Base-by-base conservation (phyloP, 2,329 filamentous ascomycete genomes). In the Venturia carpophila region DNA sequence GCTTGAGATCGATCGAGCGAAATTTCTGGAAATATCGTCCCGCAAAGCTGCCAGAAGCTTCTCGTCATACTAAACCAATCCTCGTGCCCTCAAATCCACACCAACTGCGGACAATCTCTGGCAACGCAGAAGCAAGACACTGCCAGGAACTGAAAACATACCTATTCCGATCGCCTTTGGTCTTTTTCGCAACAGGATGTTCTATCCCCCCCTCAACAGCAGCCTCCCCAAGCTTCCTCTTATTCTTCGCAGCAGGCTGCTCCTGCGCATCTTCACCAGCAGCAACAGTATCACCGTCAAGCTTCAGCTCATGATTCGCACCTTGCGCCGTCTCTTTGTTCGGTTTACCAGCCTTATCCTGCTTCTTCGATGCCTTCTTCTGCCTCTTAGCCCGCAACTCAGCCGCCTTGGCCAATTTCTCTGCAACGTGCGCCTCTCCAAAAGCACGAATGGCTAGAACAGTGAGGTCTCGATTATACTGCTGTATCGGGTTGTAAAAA, bases 401-500 rank as follows among this genome's bases (percentile, higher is more conserved):
- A 65, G 73, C 75, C 69, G 60, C 56, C 42, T 67, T 61, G 61
- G 68, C 69, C 47, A 75, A 70, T 67, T 71, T 73, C 55, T 39
- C 55, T 9, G 30, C 73, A 5, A 83, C 70, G 41, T 76, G 71
- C 71, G 91, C 86, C 69, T 94, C 87, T 1, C 90, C 91, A 74
- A 93, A 96, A 0, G 90, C 89, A 72, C 90, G 91, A 75, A 99
- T 96, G 0, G 91, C 91, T 17, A 99, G 83, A 34, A 97, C 91
- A 67, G 91, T 97, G 69, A 99, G 78, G 74, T 99, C 94, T 60
- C 95, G 89, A 76, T 99, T 99, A 81, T 97, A 99, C 74, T 99
- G 94, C 74, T 99, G 94, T 64, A 99, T 97, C 0, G 94, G 93
- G 71, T 99, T 99, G 82, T 99, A 99, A 73, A 99, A 99, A 65